Base-by-base conservation (phyloP, 805 yeast genomes). In the Pichia cephalocereana region DNA sequence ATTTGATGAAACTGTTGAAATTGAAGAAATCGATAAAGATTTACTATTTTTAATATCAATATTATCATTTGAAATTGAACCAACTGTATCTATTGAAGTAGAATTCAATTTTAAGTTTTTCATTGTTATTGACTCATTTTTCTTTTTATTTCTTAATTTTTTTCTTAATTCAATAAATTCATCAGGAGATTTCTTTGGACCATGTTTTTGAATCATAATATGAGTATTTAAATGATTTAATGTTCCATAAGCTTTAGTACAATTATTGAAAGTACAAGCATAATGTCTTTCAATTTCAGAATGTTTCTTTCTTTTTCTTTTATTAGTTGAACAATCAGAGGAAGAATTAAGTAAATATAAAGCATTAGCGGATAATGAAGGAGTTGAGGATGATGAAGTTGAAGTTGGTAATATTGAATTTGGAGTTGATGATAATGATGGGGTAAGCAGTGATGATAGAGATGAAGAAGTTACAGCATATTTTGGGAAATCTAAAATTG, bases 181-280 rank as follows among this genome's bases (percentile, higher is more conserved):
- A 38, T 73, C 73, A 1, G 83, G 81, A 37, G 65, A 62, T 36
- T 83, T 66, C 58, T 76, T 77, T 18, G 66, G 61, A 10, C 83
- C 83, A 57, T 78, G 83, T 15, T 66, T 67, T 50, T 79, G 81
- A 52, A 74, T 66, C 1, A 68, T 56, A 37, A 78, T 74, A 56
- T 78, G 83, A 14, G 81, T 77, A 54, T 78, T 78, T 36, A 78
- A 62, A 57, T 78, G 83, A 57, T 79, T 78, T 39, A 78, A 66
- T 6, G 83, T 79, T 14, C 83, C 83, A 55, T 78, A 78, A 9
- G 76, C 74, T 61, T 79, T 79, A 8, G 66, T 61, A 51, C 83
- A 79, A 11, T 66, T 67, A 27, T 63, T 61, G 53, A 57, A 71
- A 46, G 67, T 75, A 58, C 83, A 78, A 23, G 63, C 65, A 59